Conservation (phyloP, 148 eudicot genomes). For the Mesembryanthemum crystallinum region DNA sequence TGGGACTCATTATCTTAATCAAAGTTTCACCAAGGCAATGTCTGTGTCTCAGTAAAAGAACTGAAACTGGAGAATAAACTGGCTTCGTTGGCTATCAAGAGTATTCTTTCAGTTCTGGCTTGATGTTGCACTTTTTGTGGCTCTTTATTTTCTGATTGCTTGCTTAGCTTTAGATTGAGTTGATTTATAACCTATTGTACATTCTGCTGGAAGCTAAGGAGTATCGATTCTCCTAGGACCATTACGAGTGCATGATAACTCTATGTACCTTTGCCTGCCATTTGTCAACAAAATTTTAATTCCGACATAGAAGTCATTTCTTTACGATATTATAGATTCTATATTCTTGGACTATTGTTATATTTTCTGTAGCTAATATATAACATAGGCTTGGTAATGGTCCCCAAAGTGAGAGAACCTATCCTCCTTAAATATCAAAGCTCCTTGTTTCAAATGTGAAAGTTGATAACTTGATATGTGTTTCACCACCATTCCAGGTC, state of each 20-base stretch:
- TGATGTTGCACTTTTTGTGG: not conserved
- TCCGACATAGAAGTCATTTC: too few species aligned
- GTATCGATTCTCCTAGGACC: not conserved
- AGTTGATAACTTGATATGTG: constrained; percentile 26
- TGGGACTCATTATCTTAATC: not conserved
- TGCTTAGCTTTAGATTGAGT: not conserved
- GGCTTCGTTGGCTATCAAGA: not conserved
- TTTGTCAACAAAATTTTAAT: not conserved
- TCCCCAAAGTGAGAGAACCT: not conserved
- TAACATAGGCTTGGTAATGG: not conserved
- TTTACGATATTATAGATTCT: not conserved
- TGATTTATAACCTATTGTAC: not conserved
- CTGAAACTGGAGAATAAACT: not conserved
- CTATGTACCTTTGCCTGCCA: not conserved
- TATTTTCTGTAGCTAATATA: not conserved
- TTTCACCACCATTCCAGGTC: constrained; percentile 49
- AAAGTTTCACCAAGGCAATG: not conserved
- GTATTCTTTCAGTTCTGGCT: not conserved
- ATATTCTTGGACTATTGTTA: not conserved
- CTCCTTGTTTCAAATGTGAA: constrained; percentile 11
- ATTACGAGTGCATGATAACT: not conserved
- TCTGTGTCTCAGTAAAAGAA: not conserved
- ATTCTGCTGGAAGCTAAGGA: not conserved
- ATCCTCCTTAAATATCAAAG: not conserved
- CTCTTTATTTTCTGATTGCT: not conserved